Base-by-base conservation (phyloP, 768 basidiomycete genomes). In the Gymnopilus dilepis region DNA sequence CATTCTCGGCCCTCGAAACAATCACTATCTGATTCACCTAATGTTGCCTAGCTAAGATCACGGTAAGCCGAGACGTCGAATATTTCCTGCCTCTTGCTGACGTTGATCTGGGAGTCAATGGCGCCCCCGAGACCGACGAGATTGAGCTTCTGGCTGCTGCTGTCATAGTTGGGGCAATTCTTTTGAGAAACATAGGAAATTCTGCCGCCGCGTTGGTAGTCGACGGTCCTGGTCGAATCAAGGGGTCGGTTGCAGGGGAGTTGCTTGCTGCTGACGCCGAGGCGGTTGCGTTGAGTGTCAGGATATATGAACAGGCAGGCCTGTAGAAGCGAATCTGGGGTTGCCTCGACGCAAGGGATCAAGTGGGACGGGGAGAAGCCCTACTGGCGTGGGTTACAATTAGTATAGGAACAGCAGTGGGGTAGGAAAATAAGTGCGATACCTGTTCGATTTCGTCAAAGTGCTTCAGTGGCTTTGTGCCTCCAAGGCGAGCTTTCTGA, bases 391-490 rank as follows among this genome's bases (percentile, higher is more conserved):
- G n/a, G n/a, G n/a, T n/a, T n/a, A n/a, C n/a, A n/a, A 2, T 94
- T 94, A 61, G 78, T 80, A 84, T 90, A 59, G 31, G 33, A 61
- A 62, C 52, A 56, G 47, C 22, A 12, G 41, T 58, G n/a, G 41
- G 52, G 2, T 19, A n/a, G 6, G 28, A 4, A 17, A 9, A 7
- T 11, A 11, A 40, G 40, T 38, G 38, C 37, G 34, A 34, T 19
- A 92, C 90, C 80, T 98, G 95, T 75, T 99, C 96, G 47, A 95
- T 89, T 78, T 98, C 96, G 52, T 94, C 89, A 60, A 97, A 97
- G 84, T 94, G 97, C 79, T 94, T 94, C 72, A 89, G 80, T 19
- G 83, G 80, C 70, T 91, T 90, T 76, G n/a, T n/a, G 91, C 83
- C 73, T 93, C 84, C 64, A 93, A 83, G 19, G 91, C 90, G 58